phyloP scores from a whole-genome alignment of 371 early-diverging fungal species.

The Mucor saturninus region DNA sequence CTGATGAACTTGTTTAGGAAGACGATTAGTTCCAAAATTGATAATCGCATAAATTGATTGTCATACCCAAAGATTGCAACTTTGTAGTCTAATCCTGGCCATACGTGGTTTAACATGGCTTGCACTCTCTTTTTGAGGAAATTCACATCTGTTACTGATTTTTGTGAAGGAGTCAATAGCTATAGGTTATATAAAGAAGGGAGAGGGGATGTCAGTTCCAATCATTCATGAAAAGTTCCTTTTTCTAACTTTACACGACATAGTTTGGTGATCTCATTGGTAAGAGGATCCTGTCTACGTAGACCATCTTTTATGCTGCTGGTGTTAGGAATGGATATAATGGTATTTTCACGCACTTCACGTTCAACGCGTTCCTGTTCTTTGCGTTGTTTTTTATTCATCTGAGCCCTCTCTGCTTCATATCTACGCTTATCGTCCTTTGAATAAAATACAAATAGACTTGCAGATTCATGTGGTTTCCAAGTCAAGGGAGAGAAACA shows the following conservation, averaged over 20 bases:
- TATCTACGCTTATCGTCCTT: slow-evolving; percentile 15
- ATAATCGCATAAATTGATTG: background rate
- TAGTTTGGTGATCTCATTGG: slow-evolving; percentile 7
- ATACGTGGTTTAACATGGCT: slow-evolving; percentile 18
- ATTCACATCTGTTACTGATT: background rate
- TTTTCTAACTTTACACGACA: background rate
- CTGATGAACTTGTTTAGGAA: slow-evolving; percentile 28
- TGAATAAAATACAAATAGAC: slow-evolving; percentile 12
- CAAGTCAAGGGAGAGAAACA: slow-evolving; percentile 13
- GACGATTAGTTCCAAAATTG: background rate
- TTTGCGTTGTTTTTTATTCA: background rate
- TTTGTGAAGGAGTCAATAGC: background rate
- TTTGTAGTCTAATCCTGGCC: slow-evolving; percentile 16
- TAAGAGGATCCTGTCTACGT: slow-evolving; percentile 3
- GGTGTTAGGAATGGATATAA: too few relatives aligned
- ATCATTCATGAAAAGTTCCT: background rate
- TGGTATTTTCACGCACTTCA: background rate
- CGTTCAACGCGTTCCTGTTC: background rate
- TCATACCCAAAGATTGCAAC: slow-evolving; percentile 38
- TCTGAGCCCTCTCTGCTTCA: slow-evolving; percentile 6
- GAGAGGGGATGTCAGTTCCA: background rate
- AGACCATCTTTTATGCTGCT: background rate
- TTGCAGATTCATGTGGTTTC: background rate
- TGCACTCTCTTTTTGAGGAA: slow-evolving; percentile 9
- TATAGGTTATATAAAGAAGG: background rate